phyloP scores from a whole-genome alignment of 306 rosid species.

The Chamaecrista fasciculata region DNA sequence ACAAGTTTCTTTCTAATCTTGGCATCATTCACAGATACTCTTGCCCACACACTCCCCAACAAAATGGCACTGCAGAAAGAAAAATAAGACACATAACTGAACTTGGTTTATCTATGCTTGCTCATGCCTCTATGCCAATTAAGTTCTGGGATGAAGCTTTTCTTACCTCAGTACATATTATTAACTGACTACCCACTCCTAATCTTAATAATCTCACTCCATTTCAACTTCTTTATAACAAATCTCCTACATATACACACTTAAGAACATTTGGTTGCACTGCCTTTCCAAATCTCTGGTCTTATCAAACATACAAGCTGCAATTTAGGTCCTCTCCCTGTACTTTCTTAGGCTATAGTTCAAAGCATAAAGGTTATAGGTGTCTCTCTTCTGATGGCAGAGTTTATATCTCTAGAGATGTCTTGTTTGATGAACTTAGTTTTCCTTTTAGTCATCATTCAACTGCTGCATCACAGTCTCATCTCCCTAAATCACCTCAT shows the following conservation, averaged over 20 bases:
- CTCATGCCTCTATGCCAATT: background rate
- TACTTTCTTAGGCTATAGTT: background rate
- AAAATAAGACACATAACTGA: background rate
- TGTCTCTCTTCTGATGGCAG: background rate
- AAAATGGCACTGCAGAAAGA: background rate
- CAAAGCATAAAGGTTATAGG: background rate
- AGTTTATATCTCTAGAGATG: background rate
- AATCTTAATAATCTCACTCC: background rate
- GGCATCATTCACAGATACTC: no score
- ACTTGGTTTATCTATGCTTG: background rate
- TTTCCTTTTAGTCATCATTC: no score
- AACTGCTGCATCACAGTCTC: rapidly evolving
- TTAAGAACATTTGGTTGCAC: background rate
- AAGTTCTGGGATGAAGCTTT: background rate
- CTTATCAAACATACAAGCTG: background rate
- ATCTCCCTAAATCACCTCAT: no score
- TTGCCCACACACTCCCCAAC: background rate
- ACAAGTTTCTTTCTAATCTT: no score
- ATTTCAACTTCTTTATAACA: background rate
- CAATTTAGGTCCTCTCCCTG: background rate
- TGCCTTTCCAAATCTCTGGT: background rate
- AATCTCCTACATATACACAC: background rate
- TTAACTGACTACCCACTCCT: background rate
- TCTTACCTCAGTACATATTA: background rate
- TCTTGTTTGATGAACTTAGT: background rate